These are phyloP conservation scores for Calonectria montana DNA, from an alignment of 2,329 filamentous ascomycete genomes.

Conservation along the genomic window DNA sequence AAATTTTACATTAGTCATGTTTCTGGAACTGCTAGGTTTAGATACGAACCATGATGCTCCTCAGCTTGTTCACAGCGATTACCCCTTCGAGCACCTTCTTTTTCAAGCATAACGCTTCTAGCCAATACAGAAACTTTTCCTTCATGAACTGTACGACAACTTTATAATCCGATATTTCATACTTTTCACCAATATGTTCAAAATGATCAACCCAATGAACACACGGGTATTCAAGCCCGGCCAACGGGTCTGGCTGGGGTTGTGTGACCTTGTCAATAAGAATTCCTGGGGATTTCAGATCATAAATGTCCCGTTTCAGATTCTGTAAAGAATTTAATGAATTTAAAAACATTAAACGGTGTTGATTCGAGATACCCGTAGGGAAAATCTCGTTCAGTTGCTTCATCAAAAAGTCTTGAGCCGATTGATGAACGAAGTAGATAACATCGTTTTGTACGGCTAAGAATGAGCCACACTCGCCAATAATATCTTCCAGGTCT, in stretches of 20 bases:
- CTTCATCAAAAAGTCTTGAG: slow-evolving; percentile 54
- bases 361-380: slow-evolving; percentile 35
- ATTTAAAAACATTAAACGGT: slow-evolving; percentile 46
- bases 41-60: background rate
- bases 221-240: slow-evolving; percentile 27
- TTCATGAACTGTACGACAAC: background rate
- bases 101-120: slow-evolving; percentile 45
- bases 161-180: background rate
- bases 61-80: background rate
- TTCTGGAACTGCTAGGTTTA: background rate
- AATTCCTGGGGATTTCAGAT: slow-evolving; percentile 32
- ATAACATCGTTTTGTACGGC: slow-evolving; percentile 44
- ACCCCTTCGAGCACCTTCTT: background rate
- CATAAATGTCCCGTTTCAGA: slow-evolving; percentile 51
- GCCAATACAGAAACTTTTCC: slow-evolving; percentile 50
- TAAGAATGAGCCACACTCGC: slow-evolving; percentile 54
- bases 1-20: background rate
- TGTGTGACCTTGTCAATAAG: slow-evolving; percentile 17
- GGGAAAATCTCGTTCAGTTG: slow-evolving; percentile 45
- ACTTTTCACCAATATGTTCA: background rate
- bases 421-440: slow-evolving; percentile 56
- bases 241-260: slow-evolving; percentile 29
- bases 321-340: slow-evolving; percentile 48
- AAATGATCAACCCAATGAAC: slow-evolving; percentile 36
- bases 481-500: slow-evolving; percentile 43